Conservation (phyloP, 352 stramenopile genomes). For the Peronosclerospora sorghi region DNA sequence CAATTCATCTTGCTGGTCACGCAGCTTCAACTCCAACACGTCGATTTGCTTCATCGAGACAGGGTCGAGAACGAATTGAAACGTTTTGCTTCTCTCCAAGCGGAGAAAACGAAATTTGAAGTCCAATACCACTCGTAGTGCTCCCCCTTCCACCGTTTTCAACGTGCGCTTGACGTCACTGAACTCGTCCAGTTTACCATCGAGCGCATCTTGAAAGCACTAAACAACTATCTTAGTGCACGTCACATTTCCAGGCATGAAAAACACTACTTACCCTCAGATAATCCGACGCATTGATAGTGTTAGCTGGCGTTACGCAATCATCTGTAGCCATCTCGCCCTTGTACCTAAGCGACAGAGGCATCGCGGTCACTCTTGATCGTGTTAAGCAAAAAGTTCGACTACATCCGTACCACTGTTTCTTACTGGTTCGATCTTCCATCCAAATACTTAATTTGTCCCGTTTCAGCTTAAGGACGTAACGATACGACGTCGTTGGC, state of each 20-base stretch:
- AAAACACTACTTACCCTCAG: constrained; percentile 2
- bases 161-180: constrained; percentile 5
- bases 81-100: constrained; percentile 1
- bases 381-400: too few species aligned
- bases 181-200: not conserved
- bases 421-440: too few species aligned
- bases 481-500: constrained; percentile 2
- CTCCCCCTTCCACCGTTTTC: not conserved
- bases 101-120: constrained; percentile 4
- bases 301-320: constrained; percentile 8
- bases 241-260: not conserved
- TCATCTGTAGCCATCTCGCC: constrained; percentile 3
- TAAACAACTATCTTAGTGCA: not conserved
- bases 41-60: constrained; percentile 11
- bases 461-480: too few species aligned
- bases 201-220: constrained; percentile 12
- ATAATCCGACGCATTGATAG: constrained; percentile 5
- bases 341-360: constrained; percentile 7
- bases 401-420: constrained; percentile 8
- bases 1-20: constrained; percentile 4
- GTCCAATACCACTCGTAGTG: constrained; percentile 1
- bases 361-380: not conserved
- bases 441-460: too few species aligned
- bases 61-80: constrained; percentile 9
- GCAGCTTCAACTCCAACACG: constrained; percentile 6